Evolutionary conservation across 192 early-diverging fungal species (phyloP).

Genomic region (Backusella tarrabulga): DNA sequence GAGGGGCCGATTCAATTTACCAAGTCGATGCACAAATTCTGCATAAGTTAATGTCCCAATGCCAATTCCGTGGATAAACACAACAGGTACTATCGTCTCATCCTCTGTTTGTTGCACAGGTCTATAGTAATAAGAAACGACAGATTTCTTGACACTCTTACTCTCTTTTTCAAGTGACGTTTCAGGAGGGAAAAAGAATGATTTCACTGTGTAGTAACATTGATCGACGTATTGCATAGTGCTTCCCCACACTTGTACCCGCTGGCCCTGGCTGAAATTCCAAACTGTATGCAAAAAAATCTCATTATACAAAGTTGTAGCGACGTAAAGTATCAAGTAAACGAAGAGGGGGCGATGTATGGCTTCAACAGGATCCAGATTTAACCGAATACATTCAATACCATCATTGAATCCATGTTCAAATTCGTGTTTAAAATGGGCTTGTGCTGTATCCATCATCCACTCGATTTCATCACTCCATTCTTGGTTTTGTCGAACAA

Average conservation of each 20-base stretch:
- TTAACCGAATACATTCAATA: conserved; percentile 54
- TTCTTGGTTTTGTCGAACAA: conserved; percentile 26
- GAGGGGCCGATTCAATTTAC: conserved; percentile 42
- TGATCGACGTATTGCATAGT: neutral
- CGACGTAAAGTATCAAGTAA: conserved; percentile 43
- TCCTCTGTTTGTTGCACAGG: conserved; percentile 2
- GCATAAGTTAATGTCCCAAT: conserved; percentile 56
- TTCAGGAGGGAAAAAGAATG: neutral
- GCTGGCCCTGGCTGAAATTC: conserved; percentile 7
- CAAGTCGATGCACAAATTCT: conserved; percentile 47
- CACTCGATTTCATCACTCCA: conserved; percentile 41
- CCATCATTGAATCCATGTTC: conserved; percentile 39
- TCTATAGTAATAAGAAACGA: neutral
- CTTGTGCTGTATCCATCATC: conserved; percentile 40
- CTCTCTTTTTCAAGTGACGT: neutral
- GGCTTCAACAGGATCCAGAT: conserved; percentile 53
- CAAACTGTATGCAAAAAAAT: conserved; percentile 2
- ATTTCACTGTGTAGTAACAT: neutral
- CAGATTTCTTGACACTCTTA: neutral
- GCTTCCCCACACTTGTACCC: conserved; percentile 15
- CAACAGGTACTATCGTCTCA: conserved; percentile 43
- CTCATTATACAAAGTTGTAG: conserved; percentile 25
- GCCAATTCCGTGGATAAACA: conserved; percentile 73
- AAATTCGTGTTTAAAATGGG: conserved; percentile 37
- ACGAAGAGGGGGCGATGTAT: conserved; percentile 56